phyloP scores from a whole-genome alignment of 1,284 basidiomycete species.

The Anthracocystis panici-leucophaei region DNA sequence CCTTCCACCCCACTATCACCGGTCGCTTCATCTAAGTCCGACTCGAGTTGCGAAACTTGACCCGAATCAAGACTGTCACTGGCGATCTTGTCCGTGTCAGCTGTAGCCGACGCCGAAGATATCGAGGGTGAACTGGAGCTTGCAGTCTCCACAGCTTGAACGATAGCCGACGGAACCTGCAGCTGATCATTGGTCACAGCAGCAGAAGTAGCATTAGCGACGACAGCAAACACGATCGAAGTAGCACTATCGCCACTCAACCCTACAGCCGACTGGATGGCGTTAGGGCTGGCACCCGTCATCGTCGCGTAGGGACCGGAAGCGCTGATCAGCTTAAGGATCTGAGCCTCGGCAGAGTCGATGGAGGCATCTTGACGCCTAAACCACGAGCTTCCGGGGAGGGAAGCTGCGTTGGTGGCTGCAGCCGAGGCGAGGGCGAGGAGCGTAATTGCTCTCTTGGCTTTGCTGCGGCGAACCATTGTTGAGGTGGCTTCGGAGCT shows the following conservation, averaged over 20 bases:
- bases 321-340: slow-evolving; percentile 40
- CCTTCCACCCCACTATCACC: neutral
- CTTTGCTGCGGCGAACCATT: slow-evolving; percentile 1
- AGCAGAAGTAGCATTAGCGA: slow-evolving; percentile 3
- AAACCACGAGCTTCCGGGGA: slow-evolving; percentile 17
- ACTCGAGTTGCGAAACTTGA: slow-evolving; percentile 17
- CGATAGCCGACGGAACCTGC: neutral
- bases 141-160: slow-evolving; percentile 23
- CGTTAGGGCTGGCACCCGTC: slow-evolving; percentile 22
- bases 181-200: neutral
- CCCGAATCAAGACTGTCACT: slow-evolving; percentile 15
- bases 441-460: slow-evolving; percentile 12
- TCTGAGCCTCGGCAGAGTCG: slow-evolving; percentile 8
- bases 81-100: slow-evolving; percentile 23
- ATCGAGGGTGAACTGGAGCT: neutral
- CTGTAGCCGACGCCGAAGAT: slow-evolving; percentile 6
- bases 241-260: slow-evolving; percentile 29
- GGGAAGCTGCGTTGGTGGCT: slow-evolving; percentile 9
- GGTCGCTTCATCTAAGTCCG: neutral
- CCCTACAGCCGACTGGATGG: slow-evolving; percentile 33
- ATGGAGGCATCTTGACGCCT: slow-evolving; percentile 20
- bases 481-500: neutral
- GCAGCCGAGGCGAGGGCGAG: slow-evolving; percentile 20
- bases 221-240: slow-evolving; percentile 4
- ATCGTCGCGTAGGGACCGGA: slow-evolving; percentile 33